Evolutionary conservation across 1,284 basidiomycete species (phyloP), one percentile per base, ranked within the genome.

Genomic region (Farysia itapuensis): DNA sequence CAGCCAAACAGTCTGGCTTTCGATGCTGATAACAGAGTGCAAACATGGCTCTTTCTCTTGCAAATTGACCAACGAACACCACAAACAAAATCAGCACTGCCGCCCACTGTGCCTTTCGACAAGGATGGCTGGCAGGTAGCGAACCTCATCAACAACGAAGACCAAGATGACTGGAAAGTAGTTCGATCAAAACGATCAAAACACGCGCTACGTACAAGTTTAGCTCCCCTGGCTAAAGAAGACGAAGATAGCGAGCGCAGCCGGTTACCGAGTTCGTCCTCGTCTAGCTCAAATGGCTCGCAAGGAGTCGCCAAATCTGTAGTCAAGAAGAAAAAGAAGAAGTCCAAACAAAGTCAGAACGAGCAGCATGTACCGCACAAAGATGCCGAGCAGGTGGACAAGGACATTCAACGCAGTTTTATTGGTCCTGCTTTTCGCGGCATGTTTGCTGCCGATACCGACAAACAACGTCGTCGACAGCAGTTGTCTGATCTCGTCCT

Each of bases 401-500:
- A 72, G 21, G 73, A 75, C 40, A 64, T 74, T 14, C 44, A 59
- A n/a, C 67, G 73, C 25, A 74, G 73, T 45, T 71, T 75, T 38
- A 38, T 64, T 30, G 54, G 58, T n/a, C 49, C 58, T 12, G 61
- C 56, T n/a, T 59, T 50, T 19, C 24, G 43, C 28, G 39, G 26
- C 24, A 22, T 33, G 11, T 48, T 12, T 40, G 34, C 22, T 6
- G 23, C 34, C 8, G 9, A 9, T 8, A 16, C 9, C 8, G 11
- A 18, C 31, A 30, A 15, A 18, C 11, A 11, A 13, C 9, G 8
- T 23, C 4, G 34, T 24, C 24, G 28, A 24, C 18, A 24, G 7
- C 23, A 72, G 34, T 61, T 75, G 15, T 40, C 43, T 3, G 45
- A 51, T 9, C 40, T 74, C n/a, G 49, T 72, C 13, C 83, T 88